Percentiles rank a stretch among this genome's conserved stretches.
These are phyloP conservation scores for Aegilops umbellulata DNA, from an alignment of 176 grass and related monocot species.

Conservation along the genomic window DNA sequence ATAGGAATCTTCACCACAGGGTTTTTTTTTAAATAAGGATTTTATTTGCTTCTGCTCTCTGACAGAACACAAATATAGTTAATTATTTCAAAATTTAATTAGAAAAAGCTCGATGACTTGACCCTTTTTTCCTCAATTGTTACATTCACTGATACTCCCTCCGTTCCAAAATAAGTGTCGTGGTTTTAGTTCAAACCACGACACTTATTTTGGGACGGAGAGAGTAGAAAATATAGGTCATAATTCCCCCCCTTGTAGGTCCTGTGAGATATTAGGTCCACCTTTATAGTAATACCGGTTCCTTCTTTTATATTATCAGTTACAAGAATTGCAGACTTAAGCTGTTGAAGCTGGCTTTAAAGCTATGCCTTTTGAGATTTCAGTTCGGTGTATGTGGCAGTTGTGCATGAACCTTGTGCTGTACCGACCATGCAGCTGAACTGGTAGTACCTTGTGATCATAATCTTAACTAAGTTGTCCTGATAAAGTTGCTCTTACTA, in stretches of 20 bases:
- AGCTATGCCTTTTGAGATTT: not conserved
- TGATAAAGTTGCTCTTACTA: not conserved
- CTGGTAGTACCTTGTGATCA: not conserved
- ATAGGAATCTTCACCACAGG: too few species aligned
- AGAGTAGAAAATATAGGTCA: not conserved
- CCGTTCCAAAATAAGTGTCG: too few species aligned
- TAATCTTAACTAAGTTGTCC: not conserved
- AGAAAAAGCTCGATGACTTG: too few species aligned
- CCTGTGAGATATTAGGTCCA: not conserved
- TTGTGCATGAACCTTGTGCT: not conserved
- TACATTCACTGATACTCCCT: too few species aligned
- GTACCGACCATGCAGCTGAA: not conserved
- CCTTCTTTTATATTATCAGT: not conserved
- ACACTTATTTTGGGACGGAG: too few species aligned
- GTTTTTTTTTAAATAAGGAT: too few species aligned
- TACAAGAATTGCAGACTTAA: not conserved
- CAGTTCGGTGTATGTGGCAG: not conserved
- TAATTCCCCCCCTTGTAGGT: not conserved
- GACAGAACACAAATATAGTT: too few species aligned
- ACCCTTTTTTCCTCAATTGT: too few species aligned
- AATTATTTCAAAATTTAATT: too few species aligned
- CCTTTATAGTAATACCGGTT: not conserved
- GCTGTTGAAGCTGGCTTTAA: not conserved
- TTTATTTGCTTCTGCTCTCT: too few species aligned
- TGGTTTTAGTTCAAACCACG: too few species aligned